Evolutionary conservation across 2,329 filamentous ascomycete species (phyloP), one percentile per base, ranked within the genome.

Genomic region (Fusarium guadeloupense): DNA sequence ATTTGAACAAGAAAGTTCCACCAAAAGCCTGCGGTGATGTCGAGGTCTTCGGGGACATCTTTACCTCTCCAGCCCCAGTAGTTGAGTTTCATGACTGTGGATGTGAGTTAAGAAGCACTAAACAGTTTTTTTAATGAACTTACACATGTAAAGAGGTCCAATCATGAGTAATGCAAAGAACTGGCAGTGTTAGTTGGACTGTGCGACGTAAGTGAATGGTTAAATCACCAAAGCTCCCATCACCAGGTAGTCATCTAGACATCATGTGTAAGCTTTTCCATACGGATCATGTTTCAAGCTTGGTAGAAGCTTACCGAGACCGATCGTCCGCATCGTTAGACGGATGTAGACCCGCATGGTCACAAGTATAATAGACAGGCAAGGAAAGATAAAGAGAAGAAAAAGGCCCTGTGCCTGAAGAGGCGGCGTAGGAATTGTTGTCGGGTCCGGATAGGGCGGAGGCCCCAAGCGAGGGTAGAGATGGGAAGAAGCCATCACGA

Each of bases 1-100:
- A 79, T 66, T 20, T 80, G 74, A 25, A 75, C 74, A 10, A 76
- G 62, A 31, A 76, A 80, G 65, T 75, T 76, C 71, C 71, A 77
- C 64, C 71, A 67, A 30, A 67, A 63, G 2, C 66, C 70, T 5
- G 67, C 45, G 1, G 28, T 48, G 9, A 67, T 49, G 9, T 68
- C 40, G 9, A 60, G 56, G 5, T 69, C 63, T 13, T 67, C 53
- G 1, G 66, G 70, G 5, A 71, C 54, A 10, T 70, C 47, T 9
- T 49, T 56, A 3, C 51, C 54, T 17, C 60, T 55, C 57, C 71
- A 73, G 12, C 75, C 73, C 33, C 68, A 70, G 37, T 76, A 76
- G 46, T 71, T 71, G 19, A 75, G 69, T 39, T 74, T 76, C 40
- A 76, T 66, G 23, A 66, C 61, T 59, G 6, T 20, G 3, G 2